phyloP scores from a whole-genome alignment of 768 basidiomycete genomes.

The Xerocomus spinulosus region DNA sequence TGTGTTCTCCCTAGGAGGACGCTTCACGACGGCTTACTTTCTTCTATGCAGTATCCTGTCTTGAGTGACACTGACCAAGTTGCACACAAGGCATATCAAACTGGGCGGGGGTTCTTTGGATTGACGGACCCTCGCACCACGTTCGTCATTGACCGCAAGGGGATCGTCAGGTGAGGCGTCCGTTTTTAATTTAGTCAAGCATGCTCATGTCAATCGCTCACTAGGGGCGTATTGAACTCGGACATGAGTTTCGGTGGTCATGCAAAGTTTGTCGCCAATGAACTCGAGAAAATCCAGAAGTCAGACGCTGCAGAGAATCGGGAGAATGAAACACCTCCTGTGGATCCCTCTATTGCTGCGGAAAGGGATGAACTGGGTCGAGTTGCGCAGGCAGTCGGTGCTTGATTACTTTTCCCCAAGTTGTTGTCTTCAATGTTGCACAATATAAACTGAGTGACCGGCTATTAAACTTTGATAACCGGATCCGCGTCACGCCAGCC shows the following conservation, averaged over 20 bases:
- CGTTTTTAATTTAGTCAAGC: background rate
- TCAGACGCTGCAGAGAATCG: background rate
- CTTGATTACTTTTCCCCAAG: slow-evolving; percentile 1
- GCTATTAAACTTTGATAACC: no score
- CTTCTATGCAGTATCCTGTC: slow-evolving; percentile 58
- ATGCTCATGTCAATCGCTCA: background rate
- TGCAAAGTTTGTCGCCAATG: slow-evolving; percentile 64
- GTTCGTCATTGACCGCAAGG: slow-evolving; percentile 70
- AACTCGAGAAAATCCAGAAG: slow-evolving; percentile 48
- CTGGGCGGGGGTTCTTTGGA: slow-evolving; percentile 68
- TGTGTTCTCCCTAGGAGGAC: slow-evolving; percentile 28
- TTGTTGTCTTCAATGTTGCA: no score
- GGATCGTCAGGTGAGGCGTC: slow-evolving; percentile 52
- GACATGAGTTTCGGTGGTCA: slow-evolving; percentile 64
- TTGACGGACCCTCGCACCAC: slow-evolving; percentile 62
- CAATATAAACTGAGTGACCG: no score
- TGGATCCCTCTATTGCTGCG: slow-evolving; percentile 5
- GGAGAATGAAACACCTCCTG: background rate
- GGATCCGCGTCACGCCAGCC: slow-evolving; percentile 23
- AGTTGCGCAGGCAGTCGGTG: slow-evolving; percentile 18
- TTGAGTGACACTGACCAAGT: slow-evolving; percentile 66
- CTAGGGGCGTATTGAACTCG: slow-evolving; percentile 55
- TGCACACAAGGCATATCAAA: slow-evolving; percentile 57
- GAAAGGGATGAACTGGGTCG: slow-evolving; percentile 19
- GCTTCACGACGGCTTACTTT: background rate